These are phyloP conservation scores for Prunella vulgaris DNA, from an alignment of 257 asterid species.

Conservation along the genomic window DNA sequence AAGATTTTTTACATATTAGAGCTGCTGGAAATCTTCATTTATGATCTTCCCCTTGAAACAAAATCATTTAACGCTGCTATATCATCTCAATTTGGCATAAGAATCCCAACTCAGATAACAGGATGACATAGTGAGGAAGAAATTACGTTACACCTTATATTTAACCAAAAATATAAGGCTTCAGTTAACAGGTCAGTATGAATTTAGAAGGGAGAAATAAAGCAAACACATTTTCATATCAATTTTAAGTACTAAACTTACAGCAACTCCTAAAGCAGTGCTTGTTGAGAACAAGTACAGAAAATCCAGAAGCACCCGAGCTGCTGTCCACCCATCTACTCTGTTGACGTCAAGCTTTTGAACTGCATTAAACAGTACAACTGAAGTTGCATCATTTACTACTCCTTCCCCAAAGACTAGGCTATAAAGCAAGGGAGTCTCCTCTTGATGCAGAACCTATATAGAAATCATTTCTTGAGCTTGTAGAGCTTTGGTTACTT, in stretches of 20 bases:
- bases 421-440: conserved; percentile 90
- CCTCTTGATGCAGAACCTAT: conserved; percentile 92
- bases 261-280: conserved; percentile 82
- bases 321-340: conserved; percentile 64
- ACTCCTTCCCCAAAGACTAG: conserved; percentile 97
- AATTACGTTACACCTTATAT: background rate
- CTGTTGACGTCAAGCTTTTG: conserved; percentile 72
- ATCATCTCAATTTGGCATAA: background rate
- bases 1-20: background rate
- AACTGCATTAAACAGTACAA: conserved; percentile 84
- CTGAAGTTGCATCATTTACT: conserved; percentile 95
- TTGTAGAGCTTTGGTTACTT: background rate
- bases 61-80: background rate
- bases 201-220: too few relatives aligned
- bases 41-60: background rate
- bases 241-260: conserved; percentile 35
- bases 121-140: background rate
- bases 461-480: conserved; percentile 2
- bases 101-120: background rate
- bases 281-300: conserved; percentile 84
- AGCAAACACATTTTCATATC: background rate
- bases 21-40: background rate
- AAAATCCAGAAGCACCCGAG: conserved; percentile 51
- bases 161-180: background rate
- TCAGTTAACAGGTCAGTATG: too few relatives aligned